A percentile compares a stretch with the other conserved stretches of the same genome.
Conservation (phyloP, 129 eudicot genomes). For the Escallonia herrerae region DNA sequence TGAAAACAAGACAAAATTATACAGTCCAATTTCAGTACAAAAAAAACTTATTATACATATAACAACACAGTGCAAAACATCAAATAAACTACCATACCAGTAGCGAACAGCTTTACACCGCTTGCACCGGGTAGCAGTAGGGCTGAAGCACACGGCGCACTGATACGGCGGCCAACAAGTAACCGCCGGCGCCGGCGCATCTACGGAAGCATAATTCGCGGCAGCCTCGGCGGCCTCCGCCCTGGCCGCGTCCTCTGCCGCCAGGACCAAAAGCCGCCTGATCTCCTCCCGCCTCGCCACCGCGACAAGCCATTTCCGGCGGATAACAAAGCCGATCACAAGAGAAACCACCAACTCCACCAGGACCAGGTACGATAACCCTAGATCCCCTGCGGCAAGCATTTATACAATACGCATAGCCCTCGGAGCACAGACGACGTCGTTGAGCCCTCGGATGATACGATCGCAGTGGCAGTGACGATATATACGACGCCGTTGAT, state of each 20-base stretch:
- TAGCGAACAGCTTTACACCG: slow-evolving; percentile 72
- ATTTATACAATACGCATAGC: slow-evolving; percentile 49
- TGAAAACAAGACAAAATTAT: background rate
- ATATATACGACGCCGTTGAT: background rate
- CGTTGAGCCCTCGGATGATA: background rate
- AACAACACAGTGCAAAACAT: background rate
- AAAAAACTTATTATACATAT: background rate
- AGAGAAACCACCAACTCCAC: slow-evolving; percentile 33
- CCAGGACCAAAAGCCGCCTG: slow-evolving; percentile 49
- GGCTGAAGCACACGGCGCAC: slow-evolving; percentile 58
- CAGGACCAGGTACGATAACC: slow-evolving; percentile 42
- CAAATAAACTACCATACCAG: slow-evolving; percentile 46
- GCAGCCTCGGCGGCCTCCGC: slow-evolving; percentile 57
- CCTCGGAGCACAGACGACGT: slow-evolving; percentile 28
- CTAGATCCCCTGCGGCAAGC: slow-evolving; percentile 61
- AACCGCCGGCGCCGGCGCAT: slow-evolving; percentile 3
- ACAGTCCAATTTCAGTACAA: background rate
- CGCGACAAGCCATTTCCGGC: slow-evolving; percentile 57
- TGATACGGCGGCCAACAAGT: slow-evolving; percentile 21
- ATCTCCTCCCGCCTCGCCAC: slow-evolving; percentile 70
- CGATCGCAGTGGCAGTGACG: background rate
- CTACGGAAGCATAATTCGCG: slow-evolving; percentile 10
- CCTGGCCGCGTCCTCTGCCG: slow-evolving; percentile 61
- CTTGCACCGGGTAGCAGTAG: slow-evolving; percentile 58
- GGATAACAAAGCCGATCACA: slow-evolving; percentile 38